These are phyloP conservation scores for Reutealis trisperma DNA, from an alignment of 345 rosid species.

Conservation along the genomic window DNA sequence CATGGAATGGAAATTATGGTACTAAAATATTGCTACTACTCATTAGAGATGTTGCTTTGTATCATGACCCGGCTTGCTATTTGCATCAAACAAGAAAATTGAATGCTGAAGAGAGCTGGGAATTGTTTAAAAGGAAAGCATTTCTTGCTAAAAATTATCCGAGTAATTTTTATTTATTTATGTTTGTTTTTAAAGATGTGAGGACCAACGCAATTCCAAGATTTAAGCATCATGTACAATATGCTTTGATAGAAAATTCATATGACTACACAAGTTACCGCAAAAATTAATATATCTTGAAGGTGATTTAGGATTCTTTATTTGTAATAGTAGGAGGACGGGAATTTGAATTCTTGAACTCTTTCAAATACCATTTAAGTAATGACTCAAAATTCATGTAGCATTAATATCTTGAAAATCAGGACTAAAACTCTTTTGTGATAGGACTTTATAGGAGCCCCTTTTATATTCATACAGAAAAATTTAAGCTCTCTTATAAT, in stretches of 20 bases:
- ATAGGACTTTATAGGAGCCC: too few relatives aligned
- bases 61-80: conserved; percentile 19
- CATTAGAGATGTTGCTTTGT: conserved; percentile 33
- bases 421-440: too few relatives aligned
- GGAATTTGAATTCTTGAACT: neutral
- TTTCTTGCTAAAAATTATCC: conserved; percentile 22
- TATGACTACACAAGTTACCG: neutral
- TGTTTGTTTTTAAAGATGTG: too few relatives aligned
- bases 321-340: neutral
- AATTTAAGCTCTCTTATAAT: too few relatives aligned
- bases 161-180: conserved; percentile 19
- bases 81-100: conserved; percentile 15
- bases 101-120: conserved; percentile 43
- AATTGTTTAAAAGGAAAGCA: conserved; percentile 37
- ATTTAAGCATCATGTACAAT: too few relatives aligned
- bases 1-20: neutral
- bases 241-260: too few relatives aligned
- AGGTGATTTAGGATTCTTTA: neutral
- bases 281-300: neutral
- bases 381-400: neutral
- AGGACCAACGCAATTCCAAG: neutral
- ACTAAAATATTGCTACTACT: conserved; percentile 50
- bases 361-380: neutral
- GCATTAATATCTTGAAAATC: too few relatives aligned
- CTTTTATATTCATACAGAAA: too few relatives aligned